Conservation (phyloP, 495 filamentous ascomycete species). For the Penicillium roqueforti region DNA sequence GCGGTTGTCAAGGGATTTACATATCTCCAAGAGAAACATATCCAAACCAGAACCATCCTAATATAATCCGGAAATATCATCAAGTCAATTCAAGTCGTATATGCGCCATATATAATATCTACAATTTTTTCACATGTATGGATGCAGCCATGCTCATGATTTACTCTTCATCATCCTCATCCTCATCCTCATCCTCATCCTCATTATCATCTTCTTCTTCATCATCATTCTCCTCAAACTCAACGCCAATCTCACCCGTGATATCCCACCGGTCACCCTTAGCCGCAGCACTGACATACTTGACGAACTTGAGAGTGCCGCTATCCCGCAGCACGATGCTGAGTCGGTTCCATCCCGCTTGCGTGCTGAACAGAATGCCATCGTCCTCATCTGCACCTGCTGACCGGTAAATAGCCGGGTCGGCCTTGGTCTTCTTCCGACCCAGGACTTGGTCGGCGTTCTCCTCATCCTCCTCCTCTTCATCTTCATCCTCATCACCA, state of each 20-base stretch:
- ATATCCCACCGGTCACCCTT: slow-evolving; percentile 93
- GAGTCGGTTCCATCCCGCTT: slow-evolving; percentile 84
- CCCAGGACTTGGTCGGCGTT: slow-evolving; percentile 28
- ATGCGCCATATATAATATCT: slow-evolving; percentile 11
- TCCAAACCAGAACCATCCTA: too few relatives aligned
- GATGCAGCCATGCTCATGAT: not conserved
- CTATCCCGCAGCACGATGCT: slow-evolving; percentile 84
- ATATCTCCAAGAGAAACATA: too few relatives aligned
- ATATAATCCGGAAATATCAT: too few relatives aligned
- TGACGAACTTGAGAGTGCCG: slow-evolving; percentile 86
- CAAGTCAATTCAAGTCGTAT: slow-evolving; percentile 5
- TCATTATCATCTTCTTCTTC: slow-evolving; percentile 34
- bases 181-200: slow-evolving; percentile 18
- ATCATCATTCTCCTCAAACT: slow-evolving; percentile 41
- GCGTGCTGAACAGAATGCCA: slow-evolving; percentile 84
- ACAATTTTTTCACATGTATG: slow-evolving; percentile 6
- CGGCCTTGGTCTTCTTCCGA: slow-evolving; percentile 39
- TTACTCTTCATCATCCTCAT: slow-evolving; percentile 2
- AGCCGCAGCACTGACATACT: slow-evolving; percentile 82
- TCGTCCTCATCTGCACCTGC: slow-evolving; percentile 75
- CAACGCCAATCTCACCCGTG: slow-evolving; percentile 55
- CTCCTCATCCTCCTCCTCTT: slow-evolving; percentile 27
- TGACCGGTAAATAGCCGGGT: slow-evolving; percentile 83
- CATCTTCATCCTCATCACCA: slow-evolving; percentile 70
- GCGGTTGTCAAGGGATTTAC: too few relatives aligned